Base-by-base conservation (phyloP, 441 rosid genomes). In the Bocquillonia castaneifolia region DNA sequence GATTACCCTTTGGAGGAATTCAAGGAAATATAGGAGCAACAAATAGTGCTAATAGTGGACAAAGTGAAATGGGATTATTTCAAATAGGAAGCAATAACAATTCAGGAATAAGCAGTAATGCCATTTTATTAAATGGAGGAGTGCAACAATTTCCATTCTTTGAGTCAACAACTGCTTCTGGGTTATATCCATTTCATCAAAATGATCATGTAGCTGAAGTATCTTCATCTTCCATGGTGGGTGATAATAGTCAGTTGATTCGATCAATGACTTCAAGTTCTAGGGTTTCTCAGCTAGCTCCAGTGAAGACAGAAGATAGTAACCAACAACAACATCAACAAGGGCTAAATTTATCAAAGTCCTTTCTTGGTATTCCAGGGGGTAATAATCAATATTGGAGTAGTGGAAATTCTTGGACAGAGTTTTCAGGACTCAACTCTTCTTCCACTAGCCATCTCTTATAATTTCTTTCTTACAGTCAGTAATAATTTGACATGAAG, bases 381-480 rank as follows among this genome's bases (percentile, higher is more conserved):
- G 70, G 20, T 20, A 55, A 77, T 59, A 82, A 81, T 72, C 87
- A 89, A 47, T 84, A 80, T 74, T 91, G 97, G 97, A 69, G 65
- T n/a, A n/a, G n/a, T 31, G 83, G 77, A 66, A 72, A 76, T 76
- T 68, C 84, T 9, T 93, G 96, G 98, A 86, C 87, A 13, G 97
- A 93, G 87, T 81, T 83, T 68, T 86, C 91, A 15, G 85, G 91
- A 70, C 84, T 86, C 62, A 85, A 87, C 75, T 86, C 96, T 76
- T 83, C 90, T 71, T 85, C 89, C 47, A 77, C 85, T 8, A 78
- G 73, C 70, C 79, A 85, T 68, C 76, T 83, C 63, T 77, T 76
- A 48, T 73, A 73, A 77, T 36, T 36, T 36, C 4, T 3, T 36
- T 3, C 9, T 9, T 36, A 36, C n/a, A 20, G 36, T 26, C 28